Evolutionary conservation across 2,329 filamentous ascomycete species (phyloP), one percentile per base, ranked within the genome.

Genomic region (Calonectria hawksworthii): DNA sequence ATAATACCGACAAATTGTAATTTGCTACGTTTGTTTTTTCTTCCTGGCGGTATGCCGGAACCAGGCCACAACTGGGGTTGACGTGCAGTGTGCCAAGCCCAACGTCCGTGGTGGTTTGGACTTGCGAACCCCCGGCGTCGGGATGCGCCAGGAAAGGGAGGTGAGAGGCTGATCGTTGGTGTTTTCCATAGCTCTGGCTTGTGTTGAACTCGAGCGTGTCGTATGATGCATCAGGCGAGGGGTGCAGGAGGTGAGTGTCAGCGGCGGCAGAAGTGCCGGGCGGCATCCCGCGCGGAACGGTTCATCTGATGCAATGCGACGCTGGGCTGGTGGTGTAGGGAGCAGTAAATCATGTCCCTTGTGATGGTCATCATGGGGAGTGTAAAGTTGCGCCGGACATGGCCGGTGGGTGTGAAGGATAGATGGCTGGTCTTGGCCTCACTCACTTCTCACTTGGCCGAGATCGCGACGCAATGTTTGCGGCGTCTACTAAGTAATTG

Each of bases 181-280:
- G 32, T 26, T 65, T 41, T n/a, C 21, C 59, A 11, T 41, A 2
- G 32, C 47, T 54, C 26, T 56, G 44, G 26, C 13, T 18, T 23
- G 23, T 18, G 26, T 23, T 47, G n/a, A 47, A 6, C 9, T 32
- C 41, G 38, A 34, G 34, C 30, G 64, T 47, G 65, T 75, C 73
- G 75, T 73, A 76, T 75, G 73, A 75, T 68, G 51, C 30, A 64
- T 69, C 64, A 32, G 50, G 14, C 44, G 63, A 66, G 30, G 47
- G n/a, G 36, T 59, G 69, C 54, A 52, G 54, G 34, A 65, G 51
- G 18, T 23, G 7, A 63, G 59, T 51, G 32, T 50, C 34, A 52
- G 61, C 72, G 61, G 72, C 70, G 56, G 44, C 44, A 28, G 52
- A 76, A 71, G 68, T 69, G 72, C 70, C 74, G 65, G 52, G 59